Base-by-base conservation (phyloP, 208 protist genomes). In the Crithidia thermophila region DNA sequence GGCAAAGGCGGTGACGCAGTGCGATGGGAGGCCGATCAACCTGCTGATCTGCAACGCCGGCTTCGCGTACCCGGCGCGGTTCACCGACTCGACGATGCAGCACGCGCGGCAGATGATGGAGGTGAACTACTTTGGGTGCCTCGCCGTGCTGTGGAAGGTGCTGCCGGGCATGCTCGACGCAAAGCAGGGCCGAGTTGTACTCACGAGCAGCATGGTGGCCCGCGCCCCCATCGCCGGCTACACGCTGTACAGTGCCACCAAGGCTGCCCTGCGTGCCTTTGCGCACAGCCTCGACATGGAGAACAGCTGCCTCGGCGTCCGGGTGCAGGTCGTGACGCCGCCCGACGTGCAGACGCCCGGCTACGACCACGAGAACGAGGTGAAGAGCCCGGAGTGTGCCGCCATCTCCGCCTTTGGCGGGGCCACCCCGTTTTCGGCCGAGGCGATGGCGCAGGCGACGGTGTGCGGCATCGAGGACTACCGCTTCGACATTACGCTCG, bases 271-370 rank as follows among this genome's bases (percentile, higher is more conserved):
- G 43, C 86, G 92, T 10, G 94, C 89, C 20, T 83, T 95, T 25
- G 91, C 88, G 10, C 92, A 97, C 73, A 85, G 78, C 47, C 55
- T 97, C 1, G 87, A 93, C 53, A 95, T 91, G 81, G 91, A 98
- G 74, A 82, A 90, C 69, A 84, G 74, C 60, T 89, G 82, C 53
- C 52, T 90, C 9, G 81, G 82, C 9, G 87, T 98, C 59, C 83
- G 88, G 1, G 87, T 89, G 42, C 89, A 93, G 76, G 85, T 97
- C 5, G 70, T 90, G 25, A 89, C 88, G 52, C 92, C 94, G 31
- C 88, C 92, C 0, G 87, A 96, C 67, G 87, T 94, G 45, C 85
- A 84, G 46, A 97, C 91, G 25, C 88, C 90, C 4, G 92, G 91
- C 18, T 93, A 84, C 27, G 84, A 67, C 49, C 72, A 72, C 55